Evolutionary conservation across 208 protist genomes (phyloP).

Genomic region (Acanthamoeba comandoni): DNA sequence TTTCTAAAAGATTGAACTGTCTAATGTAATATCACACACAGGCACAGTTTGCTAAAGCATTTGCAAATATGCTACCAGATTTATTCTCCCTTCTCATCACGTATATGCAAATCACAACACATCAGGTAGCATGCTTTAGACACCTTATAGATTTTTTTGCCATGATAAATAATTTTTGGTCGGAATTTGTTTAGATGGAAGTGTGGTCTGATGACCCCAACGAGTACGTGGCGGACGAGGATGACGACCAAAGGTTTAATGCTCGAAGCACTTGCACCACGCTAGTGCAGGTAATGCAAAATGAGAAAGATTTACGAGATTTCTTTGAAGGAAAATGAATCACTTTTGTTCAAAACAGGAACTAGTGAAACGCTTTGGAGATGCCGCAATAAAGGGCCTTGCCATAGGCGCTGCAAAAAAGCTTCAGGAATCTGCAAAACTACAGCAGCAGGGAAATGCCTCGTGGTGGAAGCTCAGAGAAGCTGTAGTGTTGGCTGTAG

Average conservation of each 20-base stretch:
- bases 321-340: too few species aligned
- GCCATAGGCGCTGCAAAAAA: not conserved
- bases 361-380: too few species aligned
- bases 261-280: slow-evolving; percentile 34
- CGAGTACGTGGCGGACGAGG: slow-evolving; percentile 71
- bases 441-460: slow-evolving; percentile 20
- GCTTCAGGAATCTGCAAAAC: not conserved
- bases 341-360: too few species aligned
- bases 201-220: slow-evolving; percentile 32
- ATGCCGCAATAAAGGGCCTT: slow-evolving; percentile 6
- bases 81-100: slow-evolving; percentile 21
- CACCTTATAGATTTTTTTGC: too few species aligned
- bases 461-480: slow-evolving; percentile 68
- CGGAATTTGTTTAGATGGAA: too few species aligned
- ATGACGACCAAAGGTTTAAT: slow-evolving; percentile 60
- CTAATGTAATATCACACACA: too few species aligned
- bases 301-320: too few species aligned
- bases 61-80: not conserved
- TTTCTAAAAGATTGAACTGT: too few species aligned
- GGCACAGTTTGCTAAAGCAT: slow-evolving; percentile 16
- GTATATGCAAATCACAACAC: slow-evolving; percentile 52
- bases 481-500: slow-evolving; percentile 29
- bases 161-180: too few species aligned
- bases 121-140: slow-evolving; percentile 13
- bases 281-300: slow-evolving; percentile 22